Conservation (phyloP, 208 protist genomes). For the Crithidia brevicula region DNA sequence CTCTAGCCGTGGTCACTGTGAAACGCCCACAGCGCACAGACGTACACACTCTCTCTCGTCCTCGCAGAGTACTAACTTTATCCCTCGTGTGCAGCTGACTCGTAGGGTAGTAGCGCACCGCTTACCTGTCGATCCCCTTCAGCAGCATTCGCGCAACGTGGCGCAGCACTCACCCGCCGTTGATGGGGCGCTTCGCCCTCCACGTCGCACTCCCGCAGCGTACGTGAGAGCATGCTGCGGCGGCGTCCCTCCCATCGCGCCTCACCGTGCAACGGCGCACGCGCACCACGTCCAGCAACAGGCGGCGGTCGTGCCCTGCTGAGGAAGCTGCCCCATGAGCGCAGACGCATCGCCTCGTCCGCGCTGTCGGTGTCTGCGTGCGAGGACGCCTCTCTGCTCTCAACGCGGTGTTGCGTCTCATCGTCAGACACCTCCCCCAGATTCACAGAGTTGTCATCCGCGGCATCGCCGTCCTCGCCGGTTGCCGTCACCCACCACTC, state of each 20-base stretch:
- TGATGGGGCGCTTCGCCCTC: neutral
- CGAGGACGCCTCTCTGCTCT: neutral
- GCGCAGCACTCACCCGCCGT: neutral
- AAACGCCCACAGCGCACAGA: no score
- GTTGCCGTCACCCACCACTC: slow-evolving; percentile 2
- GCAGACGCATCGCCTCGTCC: neutral
- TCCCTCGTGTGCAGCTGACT: no score
- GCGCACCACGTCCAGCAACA: neutral
- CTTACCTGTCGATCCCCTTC: no score
- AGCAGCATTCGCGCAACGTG: no score
- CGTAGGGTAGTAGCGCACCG: no score
- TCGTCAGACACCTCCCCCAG: neutral
- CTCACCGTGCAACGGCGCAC: neutral
- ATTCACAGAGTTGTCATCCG: neutral
- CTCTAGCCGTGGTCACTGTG: no score
- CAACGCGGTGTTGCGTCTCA: neutral
- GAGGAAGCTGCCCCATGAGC: neutral
- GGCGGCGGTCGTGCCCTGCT: neutral
- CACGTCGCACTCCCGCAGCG: neutral
- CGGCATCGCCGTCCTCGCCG: neutral
- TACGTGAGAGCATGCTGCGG: neutral
- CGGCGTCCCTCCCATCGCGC: neutral
- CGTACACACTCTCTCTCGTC: no score
- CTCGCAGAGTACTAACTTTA: no score
- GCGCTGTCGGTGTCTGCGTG: neutral